Base-by-base conservation (phyloP, 768 basidiomycete species). In the Megacollybia marginata region DNA sequence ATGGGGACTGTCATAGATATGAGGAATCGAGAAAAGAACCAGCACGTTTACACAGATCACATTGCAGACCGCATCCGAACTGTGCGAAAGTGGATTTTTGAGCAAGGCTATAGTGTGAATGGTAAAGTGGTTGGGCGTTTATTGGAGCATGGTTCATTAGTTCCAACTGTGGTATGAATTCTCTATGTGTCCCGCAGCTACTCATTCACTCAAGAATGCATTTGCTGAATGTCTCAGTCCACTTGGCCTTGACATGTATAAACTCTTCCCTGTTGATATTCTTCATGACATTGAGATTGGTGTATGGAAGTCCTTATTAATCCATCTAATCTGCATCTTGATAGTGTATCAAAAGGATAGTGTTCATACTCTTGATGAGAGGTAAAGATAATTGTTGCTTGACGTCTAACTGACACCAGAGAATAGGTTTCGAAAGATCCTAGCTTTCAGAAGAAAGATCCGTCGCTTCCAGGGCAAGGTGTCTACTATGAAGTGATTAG, bases 241-340 rank as follows among this genome's bases (percentile, higher is more conserved):
- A 3, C 52, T 47, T 23, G 57, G 56, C 1, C 61, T 66, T 42
- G 55, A 65, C 42, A 50, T 61, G 11, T 64, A 52, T 36, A 33
- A 33, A 0, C 55, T 69, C 46, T 55, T 68, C 28, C 59, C 59
- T 0, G 49, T 54, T 0, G 69, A 71, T 44, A 51, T 71, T 6
- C 47, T 72, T 34, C 70, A 72, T 51, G 69, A 72, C 46, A 54
- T 67, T 44, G 66, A 68, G 47, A 54, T 68, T 9, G 70, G 70
- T 2, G 62, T 65, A 2, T 66, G 63, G 65, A 70, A 65, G 46
- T 49, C 57, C 0, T 20, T 64, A 1, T 64, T 66, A 31, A 61
- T 52, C 0, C 68, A 70, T 44, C 50, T 68, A 0, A 53, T 69
- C 9, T 62, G 62, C 2, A 58, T 69, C 7, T 46, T 69, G 5